Evolutionary conservation across 371 early-diverging fungal species (phyloP), one percentile per base, ranked within the genome.

Genomic region (Apophysomyces ossiformis): DNA sequence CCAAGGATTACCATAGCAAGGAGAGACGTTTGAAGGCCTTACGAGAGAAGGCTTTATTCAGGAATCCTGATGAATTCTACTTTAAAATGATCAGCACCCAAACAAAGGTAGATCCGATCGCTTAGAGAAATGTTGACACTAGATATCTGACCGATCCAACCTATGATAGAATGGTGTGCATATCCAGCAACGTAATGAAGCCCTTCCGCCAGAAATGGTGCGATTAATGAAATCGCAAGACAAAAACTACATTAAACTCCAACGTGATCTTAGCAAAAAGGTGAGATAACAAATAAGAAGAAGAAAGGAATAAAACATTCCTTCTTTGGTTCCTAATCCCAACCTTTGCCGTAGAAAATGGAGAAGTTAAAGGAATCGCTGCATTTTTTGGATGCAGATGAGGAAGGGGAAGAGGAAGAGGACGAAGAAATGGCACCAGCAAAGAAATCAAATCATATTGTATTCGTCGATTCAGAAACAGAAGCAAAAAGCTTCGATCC

Each of bases 1-100:
- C 99, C 37, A 84, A 81, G 71, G 95, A 98, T 81, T 96, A 87
- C 76, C 92, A 94, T 76, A 74, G 73, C 41, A 97, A 98, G 76
- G 89, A 96, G 78, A 85, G 90, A 44, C 83, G 88, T 46, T 81
- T 98, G 61, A 92, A 91, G 78, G 86, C 89, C 18, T 83, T 98
- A 77, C 82, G 88, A 50, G 89, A 93, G 69, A 95, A 94, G 76
- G 99, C 99, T 4, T 75, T 88, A 37, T 83, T 87, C 64, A 82
- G 92, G 66, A 98, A 98, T 85, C 95, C 94, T 7, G 99, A 98
- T 80, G 99, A 98, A 84, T 98, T 98, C 76, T 97, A 98, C 85
- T 95, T 93, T 76, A 94, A 90, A 75, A 98, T 98, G 99, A 87
- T 96, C 78, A 92, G 90, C 64, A 69, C 89, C 26, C 85, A 89